phyloP scores from a whole-genome alignment of 1,139 yeast species.

The Hyphopichia khmerensis region DNA sequence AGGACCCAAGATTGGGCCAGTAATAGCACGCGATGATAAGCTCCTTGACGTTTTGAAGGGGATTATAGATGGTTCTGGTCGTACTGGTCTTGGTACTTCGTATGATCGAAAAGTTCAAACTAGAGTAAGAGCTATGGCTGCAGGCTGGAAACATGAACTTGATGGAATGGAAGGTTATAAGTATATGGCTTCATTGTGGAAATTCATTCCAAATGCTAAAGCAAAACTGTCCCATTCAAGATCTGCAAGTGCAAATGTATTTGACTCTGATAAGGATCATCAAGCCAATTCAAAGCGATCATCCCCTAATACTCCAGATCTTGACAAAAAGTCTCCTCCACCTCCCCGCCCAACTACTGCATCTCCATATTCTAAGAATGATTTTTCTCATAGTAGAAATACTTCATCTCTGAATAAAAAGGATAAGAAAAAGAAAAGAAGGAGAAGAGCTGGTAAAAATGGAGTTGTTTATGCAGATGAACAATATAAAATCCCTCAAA shows the following conservation, averaged over 20 bases:
- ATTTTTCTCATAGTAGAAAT: background rate
- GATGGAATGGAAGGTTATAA: constrained; percentile 49
- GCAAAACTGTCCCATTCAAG: constrained; percentile 9
- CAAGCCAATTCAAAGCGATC: constrained; percentile 8
- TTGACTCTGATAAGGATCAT: constrained; percentile 10
- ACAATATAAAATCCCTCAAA: constrained; percentile 62
- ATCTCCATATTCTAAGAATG: constrained; percentile 19
- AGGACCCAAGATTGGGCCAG: constrained; percentile 45
- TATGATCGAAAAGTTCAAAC: constrained; percentile 48
- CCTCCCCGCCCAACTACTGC: constrained; percentile 29
- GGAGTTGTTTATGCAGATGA: constrained; percentile 49
- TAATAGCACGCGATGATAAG: constrained; percentile 69
- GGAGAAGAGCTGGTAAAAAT: constrained; percentile 16
- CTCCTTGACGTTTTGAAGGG: constrained; percentile 64
- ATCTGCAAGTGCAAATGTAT: constrained; percentile 11
- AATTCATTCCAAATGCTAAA: constrained; percentile 24
- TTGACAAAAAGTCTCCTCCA: constrained; percentile 15
- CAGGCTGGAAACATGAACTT: constrained; percentile 64
- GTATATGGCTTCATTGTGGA: constrained; percentile 50
- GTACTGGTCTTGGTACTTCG: constrained; percentile 36
- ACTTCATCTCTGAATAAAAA: background rate
- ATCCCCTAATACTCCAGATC: constrained; percentile 5
- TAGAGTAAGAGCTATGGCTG: constrained; percentile 48
- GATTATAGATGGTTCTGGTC: constrained; percentile 37
- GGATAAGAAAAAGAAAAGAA: constrained; percentile 14